Conservation (phyloP, 108 stramenopile genomes). For the Aurantiochytrium sp. region DNA sequence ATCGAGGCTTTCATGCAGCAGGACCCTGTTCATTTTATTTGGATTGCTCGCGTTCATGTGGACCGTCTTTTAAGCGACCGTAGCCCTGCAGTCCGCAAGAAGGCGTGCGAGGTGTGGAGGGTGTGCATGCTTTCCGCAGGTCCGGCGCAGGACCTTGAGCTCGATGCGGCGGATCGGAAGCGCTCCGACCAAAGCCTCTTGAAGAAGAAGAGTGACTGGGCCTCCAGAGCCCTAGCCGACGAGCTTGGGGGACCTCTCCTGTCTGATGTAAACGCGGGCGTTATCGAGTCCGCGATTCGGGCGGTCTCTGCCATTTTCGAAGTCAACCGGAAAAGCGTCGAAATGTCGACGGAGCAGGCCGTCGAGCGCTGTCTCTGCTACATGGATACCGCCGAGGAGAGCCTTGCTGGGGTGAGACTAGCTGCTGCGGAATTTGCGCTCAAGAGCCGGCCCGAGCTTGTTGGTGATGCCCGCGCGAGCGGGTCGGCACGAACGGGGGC, state of each 20-base stretch:
- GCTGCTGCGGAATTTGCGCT: background rate
- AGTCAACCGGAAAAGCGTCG: background rate
- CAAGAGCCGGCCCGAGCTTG: background rate
- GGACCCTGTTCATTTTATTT: background rate
- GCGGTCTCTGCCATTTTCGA: background rate
- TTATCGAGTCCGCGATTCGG: background rate
- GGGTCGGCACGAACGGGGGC: background rate
- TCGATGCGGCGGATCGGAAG: background rate
- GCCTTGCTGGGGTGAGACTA: background rate
- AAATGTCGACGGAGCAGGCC: background rate
- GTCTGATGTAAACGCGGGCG: background rate
- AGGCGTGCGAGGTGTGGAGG: background rate
- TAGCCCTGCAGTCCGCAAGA: background rate
- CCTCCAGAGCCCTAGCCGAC: background rate
- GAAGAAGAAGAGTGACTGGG: background rate
- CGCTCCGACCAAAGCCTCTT: background rate
- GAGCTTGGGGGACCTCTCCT: background rate
- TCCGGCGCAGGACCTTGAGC: background rate
- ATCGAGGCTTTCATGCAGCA: background rate
- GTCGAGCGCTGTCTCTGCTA: background rate
- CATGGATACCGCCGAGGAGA: background rate
- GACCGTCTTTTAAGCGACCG: background rate
- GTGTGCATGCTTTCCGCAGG: background rate
- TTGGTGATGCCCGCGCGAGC: background rate
- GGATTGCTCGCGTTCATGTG: background rate